Evolutionary conservation across 306 rosid genomes (phyloP).

Genomic region (Dicorynia guianensis): DNA sequence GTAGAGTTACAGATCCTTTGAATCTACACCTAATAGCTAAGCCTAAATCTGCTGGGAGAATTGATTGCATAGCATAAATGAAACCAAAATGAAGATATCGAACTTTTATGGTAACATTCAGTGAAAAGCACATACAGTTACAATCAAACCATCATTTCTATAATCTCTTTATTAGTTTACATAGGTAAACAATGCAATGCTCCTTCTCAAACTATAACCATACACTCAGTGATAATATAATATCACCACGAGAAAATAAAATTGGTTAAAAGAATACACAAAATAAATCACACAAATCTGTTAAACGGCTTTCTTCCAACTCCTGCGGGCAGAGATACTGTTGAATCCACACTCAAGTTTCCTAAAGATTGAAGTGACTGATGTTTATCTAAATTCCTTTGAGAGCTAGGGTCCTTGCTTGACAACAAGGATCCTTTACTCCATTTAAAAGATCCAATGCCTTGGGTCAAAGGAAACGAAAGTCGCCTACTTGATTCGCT

Average conservation of each 20-base stretch:
- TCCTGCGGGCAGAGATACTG: conserved; percentile 80
- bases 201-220: conserved; percentile 63
- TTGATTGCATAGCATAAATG: too few species aligned
- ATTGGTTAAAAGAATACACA: conserved; percentile 50
- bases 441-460: conserved; percentile 88
- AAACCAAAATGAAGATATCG: not conserved
- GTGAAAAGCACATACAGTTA: conserved; percentile 37
- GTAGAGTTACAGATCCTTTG: too few species aligned
- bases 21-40: too few species aligned
- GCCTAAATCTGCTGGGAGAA: too few species aligned
- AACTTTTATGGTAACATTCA: conserved; percentile 25
- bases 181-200: conserved; percentile 46
- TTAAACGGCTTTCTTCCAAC: conserved; percentile 94
- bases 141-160: conserved; percentile 62
- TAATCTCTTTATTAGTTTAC: conserved; percentile 73
- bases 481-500: conserved; percentile 77
- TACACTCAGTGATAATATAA: conserved; percentile 56
- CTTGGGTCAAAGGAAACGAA: conserved; percentile 81
- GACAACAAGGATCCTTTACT: conserved; percentile 68
- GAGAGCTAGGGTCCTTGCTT: conserved; percentile 62
- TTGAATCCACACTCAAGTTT: conserved; percentile 85
- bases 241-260: conserved; percentile 47
- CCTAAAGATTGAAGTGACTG: conserved; percentile 70
- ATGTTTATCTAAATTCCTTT: conserved; percentile 58
- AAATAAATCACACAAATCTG: conserved; percentile 91